phyloP scores from a whole-genome alignment of 2,329 filamentous ascomycete genomes.

The Sarocladium oryzae region DNA sequence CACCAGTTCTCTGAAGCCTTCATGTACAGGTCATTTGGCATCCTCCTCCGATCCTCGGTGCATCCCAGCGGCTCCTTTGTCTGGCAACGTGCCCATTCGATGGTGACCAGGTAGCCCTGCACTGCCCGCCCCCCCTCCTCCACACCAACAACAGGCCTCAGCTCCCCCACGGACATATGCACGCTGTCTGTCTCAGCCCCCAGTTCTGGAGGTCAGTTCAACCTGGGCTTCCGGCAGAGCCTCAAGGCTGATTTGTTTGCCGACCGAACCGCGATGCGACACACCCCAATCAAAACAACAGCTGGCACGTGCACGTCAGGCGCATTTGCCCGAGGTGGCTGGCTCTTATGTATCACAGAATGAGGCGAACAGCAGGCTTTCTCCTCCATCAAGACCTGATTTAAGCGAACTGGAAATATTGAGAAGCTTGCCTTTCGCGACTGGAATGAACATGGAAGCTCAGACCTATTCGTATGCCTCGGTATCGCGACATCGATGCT shows the following conservation, averaged over 20 bases:
- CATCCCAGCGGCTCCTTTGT: not conserved
- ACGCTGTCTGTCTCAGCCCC: conserved; percentile 3
- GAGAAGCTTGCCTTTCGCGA: too few species aligned
- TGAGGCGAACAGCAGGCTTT: too few species aligned
- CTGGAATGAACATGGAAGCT: too few species aligned
- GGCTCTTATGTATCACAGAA: too few species aligned
- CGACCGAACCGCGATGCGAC: not conserved
- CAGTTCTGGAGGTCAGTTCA: not conserved
- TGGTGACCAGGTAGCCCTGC: not conserved
- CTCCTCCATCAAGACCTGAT: too few species aligned
- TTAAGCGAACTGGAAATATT: too few species aligned
- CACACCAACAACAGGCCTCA: not conserved
- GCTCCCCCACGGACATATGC: not conserved
- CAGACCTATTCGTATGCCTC: too few species aligned
- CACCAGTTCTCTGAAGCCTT: not conserved
- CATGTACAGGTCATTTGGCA: not conserved
- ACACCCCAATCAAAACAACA: too few species aligned
- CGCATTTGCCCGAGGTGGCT: too few species aligned
- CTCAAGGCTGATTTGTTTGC: not conserved
- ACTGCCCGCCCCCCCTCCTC: conserved; percentile 3
- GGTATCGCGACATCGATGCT: too few species aligned
- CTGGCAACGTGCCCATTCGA: not conserved
- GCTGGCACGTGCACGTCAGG: too few species aligned
- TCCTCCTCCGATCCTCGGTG: not conserved
- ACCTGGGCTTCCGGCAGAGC: not conserved